A percentile compares a stretch with the other conserved stretches of the same genome.
phyloP scores from a whole-genome alignment of 768 basidiomycete genomes.

The Pulveroboletus ravenelii region DNA sequence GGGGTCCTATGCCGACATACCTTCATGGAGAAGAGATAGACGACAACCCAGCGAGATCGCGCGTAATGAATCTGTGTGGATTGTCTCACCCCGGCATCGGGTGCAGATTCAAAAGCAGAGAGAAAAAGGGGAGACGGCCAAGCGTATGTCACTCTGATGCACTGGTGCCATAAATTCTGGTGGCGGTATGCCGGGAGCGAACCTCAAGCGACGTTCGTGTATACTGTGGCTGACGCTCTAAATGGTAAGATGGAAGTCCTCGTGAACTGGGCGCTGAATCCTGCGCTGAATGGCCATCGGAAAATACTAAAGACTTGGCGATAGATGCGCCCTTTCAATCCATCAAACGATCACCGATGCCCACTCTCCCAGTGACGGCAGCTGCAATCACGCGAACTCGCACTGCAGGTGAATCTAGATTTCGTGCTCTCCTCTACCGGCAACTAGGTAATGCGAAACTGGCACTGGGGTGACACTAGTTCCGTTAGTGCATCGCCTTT shows the following conservation, averaged over 20 bases:
- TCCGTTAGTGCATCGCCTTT: neutral
- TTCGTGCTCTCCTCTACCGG: neutral
- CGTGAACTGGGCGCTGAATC: neutral
- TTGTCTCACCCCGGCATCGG: conserved; percentile 1
- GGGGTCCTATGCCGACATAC: conserved; percentile 10
- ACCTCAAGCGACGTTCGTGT: conserved; percentile 2
- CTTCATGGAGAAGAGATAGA: conserved; percentile 6
- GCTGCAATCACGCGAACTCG: neutral
- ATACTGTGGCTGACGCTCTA: neutral
- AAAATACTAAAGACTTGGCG: conserved; percentile 2
- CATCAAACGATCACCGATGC: conserved; percentile 9
- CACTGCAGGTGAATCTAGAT: no score
- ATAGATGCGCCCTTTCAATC: conserved; percentile 4
- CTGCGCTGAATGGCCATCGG: neutral
- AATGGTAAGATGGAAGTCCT: conserved; percentile 5
- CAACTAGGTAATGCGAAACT: neutral
- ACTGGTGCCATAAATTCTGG: neutral
- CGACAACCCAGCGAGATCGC: conserved; percentile 1
- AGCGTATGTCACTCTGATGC: neutral
- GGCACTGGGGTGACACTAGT: neutral
- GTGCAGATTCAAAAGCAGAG: neutral
- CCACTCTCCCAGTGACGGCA: conserved; percentile 4
- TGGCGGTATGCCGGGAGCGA: neutral
- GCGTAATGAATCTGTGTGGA: conserved; percentile 4
- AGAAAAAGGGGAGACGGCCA: neutral